A percentile compares a stretch with the other conserved stretches of the same genome.
phyloP scores from a whole-genome alignment of 75 land plant species.

The Selaginella tamariscina region DNA sequence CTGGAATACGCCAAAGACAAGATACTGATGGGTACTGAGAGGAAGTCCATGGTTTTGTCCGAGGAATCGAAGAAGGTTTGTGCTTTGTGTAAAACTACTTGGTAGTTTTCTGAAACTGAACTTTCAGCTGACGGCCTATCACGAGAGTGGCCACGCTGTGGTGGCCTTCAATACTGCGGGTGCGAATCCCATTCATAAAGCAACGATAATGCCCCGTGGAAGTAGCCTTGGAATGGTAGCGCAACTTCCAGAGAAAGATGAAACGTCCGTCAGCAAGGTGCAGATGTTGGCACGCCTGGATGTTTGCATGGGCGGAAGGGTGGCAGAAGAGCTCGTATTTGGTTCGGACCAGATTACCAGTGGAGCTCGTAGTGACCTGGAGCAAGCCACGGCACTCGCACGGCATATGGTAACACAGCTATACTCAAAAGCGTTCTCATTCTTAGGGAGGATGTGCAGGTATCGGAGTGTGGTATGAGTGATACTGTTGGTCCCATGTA shows the following conservation, averaged over 20 bases:
- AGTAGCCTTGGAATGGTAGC: slow-evolving; percentile 93
- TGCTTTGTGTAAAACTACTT: neutral
- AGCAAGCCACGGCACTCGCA: slow-evolving; percentile 90
- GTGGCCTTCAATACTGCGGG: slow-evolving; percentile 92
- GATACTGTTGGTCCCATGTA: slow-evolving; percentile 81
- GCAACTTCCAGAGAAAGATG: slow-evolving; percentile 90
- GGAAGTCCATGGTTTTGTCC: slow-evolving; percentile 84
- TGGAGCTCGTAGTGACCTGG: slow-evolving; percentile 91
- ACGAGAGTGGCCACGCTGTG: slow-evolving; percentile 99
- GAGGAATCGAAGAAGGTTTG: slow-evolving; percentile 92
- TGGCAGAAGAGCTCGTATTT: slow-evolving; percentile 96
- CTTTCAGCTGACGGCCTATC: slow-evolving; percentile 92
- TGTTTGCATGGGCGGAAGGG: slow-evolving; percentile 98
- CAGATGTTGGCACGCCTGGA: slow-evolving; percentile 93
- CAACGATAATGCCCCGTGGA: slow-evolving; percentile 95
- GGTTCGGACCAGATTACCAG: slow-evolving; percentile 85
- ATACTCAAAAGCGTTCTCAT: neutral
- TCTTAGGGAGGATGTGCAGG: slow-evolving; percentile 32
- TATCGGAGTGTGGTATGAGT: slow-evolving; percentile 96
- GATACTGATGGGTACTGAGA: slow-evolving; percentile 95
- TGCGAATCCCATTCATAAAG: slow-evolving; percentile 93
- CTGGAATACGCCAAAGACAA: slow-evolving; percentile 97
- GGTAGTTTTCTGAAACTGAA: neutral
- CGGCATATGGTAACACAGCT: slow-evolving; percentile 66
- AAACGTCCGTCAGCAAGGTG: slow-evolving; percentile 84